Evolutionary conservation across 371 early-diverging fungal species (phyloP), one percentile per base, ranked within the genome.

Genomic region (Syncephalastrum racemosum): DNA sequence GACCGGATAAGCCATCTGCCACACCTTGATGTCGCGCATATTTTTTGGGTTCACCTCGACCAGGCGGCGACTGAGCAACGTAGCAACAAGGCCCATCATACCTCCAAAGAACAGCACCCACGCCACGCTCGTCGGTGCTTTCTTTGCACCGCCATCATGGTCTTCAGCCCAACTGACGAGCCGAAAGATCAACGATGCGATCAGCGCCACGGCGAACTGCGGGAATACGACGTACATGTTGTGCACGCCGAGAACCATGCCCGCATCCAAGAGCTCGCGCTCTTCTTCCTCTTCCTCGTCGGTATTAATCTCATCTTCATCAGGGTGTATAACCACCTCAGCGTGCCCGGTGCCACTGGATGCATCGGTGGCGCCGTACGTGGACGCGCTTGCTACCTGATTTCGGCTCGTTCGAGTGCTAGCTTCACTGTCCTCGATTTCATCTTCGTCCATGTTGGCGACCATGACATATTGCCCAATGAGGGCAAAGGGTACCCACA

Each of bases 191-290:
- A 64, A 40, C 22, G 75, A 62, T 8, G 77, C 69, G 12, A 77
- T 64, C 50, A 80, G 47, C 2, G 80, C 73, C 20, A 75, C 72
- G 1, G 54, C 63, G 60, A 80, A 80, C 60, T 90, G 90, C 2
- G 90, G 90, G 22, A 86, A 60, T 5, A 87, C 87, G 50, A 90
- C 81, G 55, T 84, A 88, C 62, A 88, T 77, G 59, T 90, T 90
- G 65, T 86, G 87, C 5, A 90, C 83, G 1, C 89, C 90, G 1
- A 90, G 60, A 0, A 87, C 72, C 58, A 85, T 64, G 2, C 89
- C 89, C 4, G 77, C 73, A 44, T 62, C 62, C 23, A 62, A 49
- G 4, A 18, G 50, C 1, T 53, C 45, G 46, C 46, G 46, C 13
- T 45, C 46, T 45, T 54, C 54, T 24, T 63, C 59, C 15, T 55